Evolutionary conservation across 768 basidiomycete species (phyloP), one percentile per base, ranked within the genome.

Genomic region (Suillus sp.): DNA sequence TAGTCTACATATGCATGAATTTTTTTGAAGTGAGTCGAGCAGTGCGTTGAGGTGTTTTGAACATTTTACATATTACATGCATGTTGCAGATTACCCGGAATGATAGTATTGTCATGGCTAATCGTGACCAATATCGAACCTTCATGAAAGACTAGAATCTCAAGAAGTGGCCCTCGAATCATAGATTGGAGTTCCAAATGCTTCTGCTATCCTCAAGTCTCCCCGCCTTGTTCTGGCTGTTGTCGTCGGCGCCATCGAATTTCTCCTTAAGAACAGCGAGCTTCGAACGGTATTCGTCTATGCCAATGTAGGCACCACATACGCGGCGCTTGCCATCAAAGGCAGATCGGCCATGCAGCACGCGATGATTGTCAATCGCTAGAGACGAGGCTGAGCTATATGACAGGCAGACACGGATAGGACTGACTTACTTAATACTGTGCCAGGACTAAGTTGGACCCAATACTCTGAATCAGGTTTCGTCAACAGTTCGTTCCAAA

Each of bases 221-320:
- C 48, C 22, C 40, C 32, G 13, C 60, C 61, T n/a, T 35, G 57
- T 37, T 43, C 45, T n/a, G 40, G 48, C 10, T 20, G 7, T 48
- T 51, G n/a, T 62, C 38, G 37, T 61, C 77, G 74, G 25, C 79
- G 72, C 25, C 37, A 3, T 77, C 76, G 64, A 87, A 91, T 64
- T 79, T 82, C 74, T 92, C 90, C 38, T 72, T 76, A 8, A 93
- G 78, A 14, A 91, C 88, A 2, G 84, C 81, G 13, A 96, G 78
- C 67, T 89, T 89, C 0, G 94, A 95, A 43, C 83, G 82, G 73
- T 89, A 98, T 72, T 99, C 97, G 73, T 99, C 96, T 14, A 85
- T 80, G 0, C 93, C 92, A 62, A 98, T 85, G 73, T 99, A 99
- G 0, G 96, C 97, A 2, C 96, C 96, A 70, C 96, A 98, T 87